These are phyloP conservation scores for Phytopythium kandeliae DNA, from an alignment of 352 stramenopile species.

Conservation along the genomic window DNA sequence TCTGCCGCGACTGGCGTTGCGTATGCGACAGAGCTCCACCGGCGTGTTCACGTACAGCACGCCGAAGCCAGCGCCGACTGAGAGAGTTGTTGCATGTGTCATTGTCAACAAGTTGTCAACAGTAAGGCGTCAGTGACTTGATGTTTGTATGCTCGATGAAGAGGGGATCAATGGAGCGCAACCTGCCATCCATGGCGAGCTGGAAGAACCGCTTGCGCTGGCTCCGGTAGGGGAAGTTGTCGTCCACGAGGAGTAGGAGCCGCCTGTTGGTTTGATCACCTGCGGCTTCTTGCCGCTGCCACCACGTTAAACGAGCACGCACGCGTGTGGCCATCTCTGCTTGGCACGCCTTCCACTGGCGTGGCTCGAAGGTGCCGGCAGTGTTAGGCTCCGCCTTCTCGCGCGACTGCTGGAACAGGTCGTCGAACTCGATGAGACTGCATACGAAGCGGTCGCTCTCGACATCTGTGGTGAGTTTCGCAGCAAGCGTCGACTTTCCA, in stretches of 20 bases:
- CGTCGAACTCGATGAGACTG: slow-evolving; percentile 54
- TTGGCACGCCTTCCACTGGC: slow-evolving; percentile 48
- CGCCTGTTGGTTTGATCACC: neutral
- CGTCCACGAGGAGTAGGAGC: slow-evolving; percentile 55
- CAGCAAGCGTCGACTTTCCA: slow-evolving; percentile 63
- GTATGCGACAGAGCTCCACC: slow-evolving; percentile 20
- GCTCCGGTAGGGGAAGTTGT: slow-evolving; percentile 69
- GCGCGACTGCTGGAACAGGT: slow-evolving; percentile 30
- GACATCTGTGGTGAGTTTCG: slow-evolving; percentile 11
- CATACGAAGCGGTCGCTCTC: slow-evolving; percentile 7
- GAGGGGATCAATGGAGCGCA: neutral
- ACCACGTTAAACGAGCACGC: slow-evolving; percentile 9
- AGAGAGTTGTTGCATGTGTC: slow-evolving; percentile 4
- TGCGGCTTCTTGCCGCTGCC: neutral
- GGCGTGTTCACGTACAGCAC: slow-evolving; percentile 31
- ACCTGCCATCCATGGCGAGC: slow-evolving; percentile 36
- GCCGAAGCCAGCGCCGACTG: slow-evolving; percentile 40
- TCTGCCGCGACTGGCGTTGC: slow-evolving; percentile 31
- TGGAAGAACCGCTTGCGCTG: slow-evolving; percentile 65
- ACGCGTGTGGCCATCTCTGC: slow-evolving; percentile 32
- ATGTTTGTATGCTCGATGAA: neutral
- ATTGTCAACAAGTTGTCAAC: neutral
- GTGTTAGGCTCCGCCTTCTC: neutral
- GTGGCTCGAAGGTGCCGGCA: slow-evolving; percentile 32
- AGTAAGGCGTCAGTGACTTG: neutral